Evolutionary conservation across 2,329 filamentous ascomycete genomes (phyloP).

Genomic region (Xylariaceae sp.): DNA sequence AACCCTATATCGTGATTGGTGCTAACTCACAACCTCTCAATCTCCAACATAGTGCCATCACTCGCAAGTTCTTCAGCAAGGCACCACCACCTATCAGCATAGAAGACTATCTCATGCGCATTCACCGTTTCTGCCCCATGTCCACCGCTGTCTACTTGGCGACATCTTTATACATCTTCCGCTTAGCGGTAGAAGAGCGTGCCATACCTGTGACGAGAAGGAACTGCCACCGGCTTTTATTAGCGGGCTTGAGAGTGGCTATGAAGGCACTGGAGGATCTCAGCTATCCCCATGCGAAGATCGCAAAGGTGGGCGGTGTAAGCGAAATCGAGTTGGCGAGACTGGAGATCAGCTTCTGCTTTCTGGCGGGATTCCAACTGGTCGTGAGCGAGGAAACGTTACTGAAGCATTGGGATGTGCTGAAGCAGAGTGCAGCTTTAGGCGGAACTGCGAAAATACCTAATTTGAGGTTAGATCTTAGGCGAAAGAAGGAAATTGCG

Average conservation of each 20-base stretch:
- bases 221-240: slow-evolving; percentile 80
- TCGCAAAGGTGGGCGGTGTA: slow-evolving; percentile 86
- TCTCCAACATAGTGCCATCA: slow-evolving; percentile 79
- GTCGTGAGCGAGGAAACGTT: slow-evolving; percentile 58
- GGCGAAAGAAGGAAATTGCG: slow-evolving; percentile 14
- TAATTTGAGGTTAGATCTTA: slow-evolving; percentile 17
- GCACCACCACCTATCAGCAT: slow-evolving; percentile 77
- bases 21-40: slow-evolving; percentile 68
- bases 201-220: slow-evolving; percentile 75
- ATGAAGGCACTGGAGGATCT: slow-evolving; percentile 96
- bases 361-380: slow-evolving; percentile 79
- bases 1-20: slow-evolving; percentile 60
- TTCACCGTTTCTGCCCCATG: slow-evolving; percentile 90
- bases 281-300: slow-evolving; percentile 76
- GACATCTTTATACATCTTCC: slow-evolving; percentile 81
- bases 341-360: slow-evolving; percentile 86
- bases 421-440: slow-evolving; percentile 33
- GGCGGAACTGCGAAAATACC: slow-evolving; percentile 11
- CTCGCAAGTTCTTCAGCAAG: slow-evolving; percentile 90
- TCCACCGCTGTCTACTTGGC: slow-evolving; percentile 91
- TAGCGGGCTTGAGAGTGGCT: slow-evolving; percentile 80
- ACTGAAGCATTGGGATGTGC: slow-evolving; percentile 63
- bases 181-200: slow-evolving; percentile 71
- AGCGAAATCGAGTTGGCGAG: slow-evolving; percentile 75
- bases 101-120: slow-evolving; percentile 77